These are phyloP conservation scores for Lavandula angustifolia DNA, from an alignment of 257 asterid species.

Conservation along the genomic window DNA sequence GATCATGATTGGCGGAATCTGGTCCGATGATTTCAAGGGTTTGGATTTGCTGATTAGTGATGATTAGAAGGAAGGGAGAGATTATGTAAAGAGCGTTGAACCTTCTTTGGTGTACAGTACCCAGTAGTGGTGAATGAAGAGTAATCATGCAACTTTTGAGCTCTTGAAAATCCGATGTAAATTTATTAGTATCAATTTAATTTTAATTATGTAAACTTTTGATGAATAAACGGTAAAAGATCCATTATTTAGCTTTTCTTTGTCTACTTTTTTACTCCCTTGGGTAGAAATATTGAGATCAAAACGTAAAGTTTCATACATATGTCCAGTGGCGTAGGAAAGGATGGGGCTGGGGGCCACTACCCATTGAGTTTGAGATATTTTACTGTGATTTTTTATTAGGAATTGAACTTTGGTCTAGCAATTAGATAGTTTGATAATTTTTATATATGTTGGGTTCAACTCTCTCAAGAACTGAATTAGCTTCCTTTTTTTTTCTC, in stretches of 20 bases:
- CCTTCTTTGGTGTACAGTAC: slow-evolving; percentile 16
- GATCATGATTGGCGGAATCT: slow-evolving; percentile 44
- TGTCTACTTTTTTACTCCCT: too few species aligned
- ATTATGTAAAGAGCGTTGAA: slow-evolving; percentile 14
- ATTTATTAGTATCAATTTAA: slow-evolving; percentile 20
- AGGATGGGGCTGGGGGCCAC: too few species aligned
- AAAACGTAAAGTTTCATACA: too few species aligned
- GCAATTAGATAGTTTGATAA: too few species aligned
- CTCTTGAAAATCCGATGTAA: slow-evolving; percentile 6
- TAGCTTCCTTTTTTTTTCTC: too few species aligned
- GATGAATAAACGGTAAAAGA: slow-evolving; percentile 13
- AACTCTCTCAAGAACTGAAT: too few species aligned
- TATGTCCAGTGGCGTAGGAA: too few species aligned
- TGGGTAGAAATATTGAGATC: too few species aligned
- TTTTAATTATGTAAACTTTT: slow-evolving; percentile 25
- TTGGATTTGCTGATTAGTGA: slow-evolving; percentile 49
- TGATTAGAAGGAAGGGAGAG: slow-evolving; percentile 23
- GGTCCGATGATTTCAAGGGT: slow-evolving; percentile 59
- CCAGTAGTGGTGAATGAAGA: slow-evolving; percentile 29
- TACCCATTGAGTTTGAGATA: too few species aligned
- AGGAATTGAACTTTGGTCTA: too few species aligned
- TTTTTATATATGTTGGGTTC: too few species aligned
- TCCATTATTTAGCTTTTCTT: not conserved
- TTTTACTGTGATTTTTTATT: too few species aligned
- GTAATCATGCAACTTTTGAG: slow-evolving; percentile 33